These are phyloP conservation scores for Aspergillus flavus DNA, from an alignment of 2,329 filamentous ascomycete species.

Conservation along the genomic window DNA sequence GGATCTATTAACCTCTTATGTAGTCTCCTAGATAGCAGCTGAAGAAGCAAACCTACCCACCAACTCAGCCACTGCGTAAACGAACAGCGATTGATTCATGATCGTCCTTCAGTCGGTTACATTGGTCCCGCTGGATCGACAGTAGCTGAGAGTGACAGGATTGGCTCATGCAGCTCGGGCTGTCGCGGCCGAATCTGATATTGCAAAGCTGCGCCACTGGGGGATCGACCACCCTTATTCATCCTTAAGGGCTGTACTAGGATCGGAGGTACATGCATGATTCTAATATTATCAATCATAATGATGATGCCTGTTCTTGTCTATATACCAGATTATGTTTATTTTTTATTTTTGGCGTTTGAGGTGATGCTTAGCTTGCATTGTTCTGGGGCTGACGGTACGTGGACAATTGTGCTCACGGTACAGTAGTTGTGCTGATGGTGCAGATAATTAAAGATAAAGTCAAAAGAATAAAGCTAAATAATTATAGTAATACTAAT, in stretches of 20 bases:
- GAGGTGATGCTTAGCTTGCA: not conserved
- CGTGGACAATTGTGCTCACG: not conserved
- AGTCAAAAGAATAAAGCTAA: not conserved
- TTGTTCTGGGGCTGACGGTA: not conserved
- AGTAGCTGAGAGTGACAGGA: constrained; percentile 1
- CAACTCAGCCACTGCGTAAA: not conserved
- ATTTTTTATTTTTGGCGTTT: not conserved
- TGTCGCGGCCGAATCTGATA: constrained; percentile 7
- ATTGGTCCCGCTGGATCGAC: not conserved
- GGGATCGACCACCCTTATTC: constrained; percentile 10
- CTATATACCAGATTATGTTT: not conserved
- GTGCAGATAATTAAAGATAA: not conserved
- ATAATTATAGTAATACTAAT: not conserved
- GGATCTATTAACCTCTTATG: not conserved
- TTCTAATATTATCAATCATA: constrained; percentile 2
- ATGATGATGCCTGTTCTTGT: constrained; percentile 2
- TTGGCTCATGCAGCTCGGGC: constrained; percentile 9
- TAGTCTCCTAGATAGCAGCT: not conserved
- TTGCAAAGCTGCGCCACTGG: constrained; percentile 14
- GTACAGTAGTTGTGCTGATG: not conserved
- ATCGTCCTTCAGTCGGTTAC: not conserved
- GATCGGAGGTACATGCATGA: not conserved
- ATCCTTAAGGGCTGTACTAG: not conserved
- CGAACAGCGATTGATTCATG: not conserved
- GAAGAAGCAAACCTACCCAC: not conserved